phyloP scores from a whole-genome alignment of 2,329 filamentous ascomycete species.

The Trichoderma endophyticum region DNA sequence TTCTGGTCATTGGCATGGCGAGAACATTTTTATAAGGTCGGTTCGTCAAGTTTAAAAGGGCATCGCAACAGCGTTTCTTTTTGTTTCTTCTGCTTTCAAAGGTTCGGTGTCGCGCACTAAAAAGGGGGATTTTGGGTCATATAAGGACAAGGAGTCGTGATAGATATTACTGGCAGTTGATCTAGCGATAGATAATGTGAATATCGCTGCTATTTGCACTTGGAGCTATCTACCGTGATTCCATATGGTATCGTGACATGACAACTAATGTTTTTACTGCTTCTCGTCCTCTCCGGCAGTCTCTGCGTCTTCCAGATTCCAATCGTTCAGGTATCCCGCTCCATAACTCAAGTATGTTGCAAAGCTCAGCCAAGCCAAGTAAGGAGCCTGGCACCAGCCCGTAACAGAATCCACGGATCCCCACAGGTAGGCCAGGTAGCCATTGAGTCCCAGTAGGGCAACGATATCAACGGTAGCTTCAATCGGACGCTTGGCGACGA shows the following conservation, averaged over 20 bases:
- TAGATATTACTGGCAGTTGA: not conserved
- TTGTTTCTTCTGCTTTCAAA: not conserved
- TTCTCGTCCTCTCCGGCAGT: conserved; percentile 20
- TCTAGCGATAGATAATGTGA: not conserved
- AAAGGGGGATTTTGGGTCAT: not conserved
- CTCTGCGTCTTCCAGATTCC: conserved; percentile 51
- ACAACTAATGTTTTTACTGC: conserved; percentile 8
- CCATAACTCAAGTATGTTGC: conserved; percentile 79
- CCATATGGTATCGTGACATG: not conserved
- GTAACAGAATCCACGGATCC: conserved; percentile 68
- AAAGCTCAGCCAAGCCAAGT: conserved; percentile 82
- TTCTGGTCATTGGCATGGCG: conserved; percentile 15
- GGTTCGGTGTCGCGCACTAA: not conserved
- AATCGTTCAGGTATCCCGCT: conserved; percentile 65
- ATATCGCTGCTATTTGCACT: not conserved
- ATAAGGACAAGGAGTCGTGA: conserved; percentile 9
- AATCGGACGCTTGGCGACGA: conserved; percentile 68
- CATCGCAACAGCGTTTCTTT: not conserved
- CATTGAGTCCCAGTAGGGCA: conserved; percentile 66
- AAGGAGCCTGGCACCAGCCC: conserved; percentile 74
- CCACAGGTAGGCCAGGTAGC: conserved; percentile 74
- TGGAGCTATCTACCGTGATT: not conserved
- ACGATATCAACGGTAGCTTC: conserved; percentile 74
- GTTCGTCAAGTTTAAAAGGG: not conserved
- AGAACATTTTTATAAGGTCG: not conserved